Conservation (phyloP, 805 yeast species). For the Metschnikowia peoriensis region DNA sequence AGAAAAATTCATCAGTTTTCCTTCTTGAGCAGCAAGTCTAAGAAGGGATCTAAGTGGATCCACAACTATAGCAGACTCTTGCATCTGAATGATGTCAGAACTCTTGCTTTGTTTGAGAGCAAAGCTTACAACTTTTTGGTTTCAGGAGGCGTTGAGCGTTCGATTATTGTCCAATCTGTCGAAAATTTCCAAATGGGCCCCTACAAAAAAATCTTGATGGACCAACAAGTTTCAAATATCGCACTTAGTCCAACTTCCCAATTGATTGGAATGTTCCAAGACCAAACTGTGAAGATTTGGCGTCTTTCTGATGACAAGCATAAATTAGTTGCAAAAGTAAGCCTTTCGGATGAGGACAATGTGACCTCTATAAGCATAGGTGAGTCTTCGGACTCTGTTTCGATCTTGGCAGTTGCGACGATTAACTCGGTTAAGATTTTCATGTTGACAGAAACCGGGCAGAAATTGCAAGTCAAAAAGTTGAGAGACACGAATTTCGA, state of each 20-base stretch:
- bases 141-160: conserved; percentile 81
- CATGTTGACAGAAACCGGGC: conserved; percentile 44
- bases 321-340: conserved; percentile 63
- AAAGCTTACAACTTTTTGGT: conserved; percentile 65
- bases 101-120: conserved; percentile 69
- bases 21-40: conserved; percentile 34
- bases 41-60: conserved; percentile 60
- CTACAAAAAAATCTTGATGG: conserved; percentile 65
- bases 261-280: conserved; percentile 74
- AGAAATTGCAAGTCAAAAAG: conserved; percentile 49
- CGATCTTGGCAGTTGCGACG: conserved; percentile 70
- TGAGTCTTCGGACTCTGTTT: conserved; percentile 45
- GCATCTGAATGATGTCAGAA: conserved; percentile 83
- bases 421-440: conserved; percentile 67
- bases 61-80: conserved; percentile 71
- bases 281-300: conserved; percentile 83
- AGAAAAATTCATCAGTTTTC: conserved; percentile 79
- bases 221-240: conserved; percentile 56
- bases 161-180: conserved; percentile 63
- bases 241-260: conserved; percentile 46
- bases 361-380: conserved; percentile 68
- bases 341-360: conserved; percentile 74
- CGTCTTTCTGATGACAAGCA: conserved; percentile 46
- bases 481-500: conserved; percentile 45
- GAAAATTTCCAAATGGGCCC: conserved; percentile 69